phyloP scores from a whole-genome alignment of 805 yeast genomes.

The Cyberlindnera sargentensis region DNA sequence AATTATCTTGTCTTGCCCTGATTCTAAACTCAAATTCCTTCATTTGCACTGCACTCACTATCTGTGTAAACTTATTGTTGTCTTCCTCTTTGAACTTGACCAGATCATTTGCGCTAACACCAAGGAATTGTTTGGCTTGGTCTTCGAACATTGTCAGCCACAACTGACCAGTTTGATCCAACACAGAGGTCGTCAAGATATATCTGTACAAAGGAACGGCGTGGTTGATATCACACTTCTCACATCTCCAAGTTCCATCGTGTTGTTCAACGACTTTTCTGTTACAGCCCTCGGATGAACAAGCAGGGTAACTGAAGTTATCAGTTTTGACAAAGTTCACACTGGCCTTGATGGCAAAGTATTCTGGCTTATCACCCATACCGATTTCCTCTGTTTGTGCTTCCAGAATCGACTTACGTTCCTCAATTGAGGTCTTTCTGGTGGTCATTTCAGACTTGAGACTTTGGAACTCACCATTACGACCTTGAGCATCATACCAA shows the following conservation, averaged over 20 bases:
- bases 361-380: constrained; percentile 71
- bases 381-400: constrained; percentile 68
- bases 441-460: constrained; percentile 46
- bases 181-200: constrained; percentile 65
- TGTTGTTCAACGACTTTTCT: constrained; percentile 74
- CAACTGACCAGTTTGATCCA: constrained; percentile 75
- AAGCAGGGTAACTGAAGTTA: constrained; percentile 85
- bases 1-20: constrained; percentile 77
- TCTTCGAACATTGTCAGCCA: constrained; percentile 89
- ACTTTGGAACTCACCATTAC: constrained; percentile 50
- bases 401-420: constrained; percentile 59
- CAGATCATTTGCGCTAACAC: constrained; percentile 54
- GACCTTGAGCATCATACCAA: constrained; percentile 87
- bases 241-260: constrained; percentile 87
- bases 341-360: constrained; percentile 67
- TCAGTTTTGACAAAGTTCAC: constrained; percentile 66
- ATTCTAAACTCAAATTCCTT: constrained; percentile 69
- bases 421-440: constrained; percentile 36
- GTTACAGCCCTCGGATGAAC: constrained; percentile 69
- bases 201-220: constrained; percentile 73
- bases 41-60: constrained; percentile 48
- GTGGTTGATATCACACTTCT: constrained; percentile 71
- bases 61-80: constrained; percentile 36
- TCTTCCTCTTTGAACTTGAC: constrained; percentile 40
- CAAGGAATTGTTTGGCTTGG: constrained; percentile 64